Conservation (phyloP, 78 protist genomes). For the Planoprotostelium fungivorum region DNA sequence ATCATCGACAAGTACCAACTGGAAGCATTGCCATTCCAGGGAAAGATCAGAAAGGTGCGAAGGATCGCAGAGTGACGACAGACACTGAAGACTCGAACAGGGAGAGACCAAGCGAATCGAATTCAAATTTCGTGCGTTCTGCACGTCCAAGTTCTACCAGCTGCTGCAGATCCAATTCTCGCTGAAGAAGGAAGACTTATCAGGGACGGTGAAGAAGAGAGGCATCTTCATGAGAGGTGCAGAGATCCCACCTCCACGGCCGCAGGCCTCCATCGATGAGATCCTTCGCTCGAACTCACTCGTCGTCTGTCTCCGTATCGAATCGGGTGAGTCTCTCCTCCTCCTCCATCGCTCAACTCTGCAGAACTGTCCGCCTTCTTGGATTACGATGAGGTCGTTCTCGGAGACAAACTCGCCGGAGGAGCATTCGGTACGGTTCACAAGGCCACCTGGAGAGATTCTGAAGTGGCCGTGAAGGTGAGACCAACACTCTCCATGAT, state of each 20-base stretch:
- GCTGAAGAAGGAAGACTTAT: not conserved
- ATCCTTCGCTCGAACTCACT: not conserved
- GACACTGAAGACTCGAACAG: not conserved
- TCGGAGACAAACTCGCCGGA: not conserved
- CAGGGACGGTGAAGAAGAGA: not conserved
- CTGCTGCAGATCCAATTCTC: not conserved
- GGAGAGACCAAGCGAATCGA: not conserved
- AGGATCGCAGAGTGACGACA: not conserved
- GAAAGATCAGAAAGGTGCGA: not conserved
- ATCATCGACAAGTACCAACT: not conserved
- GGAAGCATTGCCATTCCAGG: not conserved
- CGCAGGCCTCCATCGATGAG: not conserved
- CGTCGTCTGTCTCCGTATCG: not conserved
- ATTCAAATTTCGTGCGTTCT: not conserved
- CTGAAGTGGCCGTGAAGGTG: slow-evolving; percentile 2
- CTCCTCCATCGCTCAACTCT: not conserved
- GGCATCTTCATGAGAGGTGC: not conserved
- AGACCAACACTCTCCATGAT: not conserved
- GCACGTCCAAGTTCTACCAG: not conserved
- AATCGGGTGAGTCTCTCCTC: not conserved
- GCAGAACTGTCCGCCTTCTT: not conserved
- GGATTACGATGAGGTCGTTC: slow-evolving; percentile 2
- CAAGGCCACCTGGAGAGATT: not conserved
- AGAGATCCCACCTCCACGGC: not conserved
- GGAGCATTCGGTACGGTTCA: not conserved